A percentile compares a stretch with the other conserved stretches of the same genome.
These are phyloP conservation scores for Prunus dulcis DNA, from an alignment of 306 rosid genomes.

Conservation along the genomic window DNA sequence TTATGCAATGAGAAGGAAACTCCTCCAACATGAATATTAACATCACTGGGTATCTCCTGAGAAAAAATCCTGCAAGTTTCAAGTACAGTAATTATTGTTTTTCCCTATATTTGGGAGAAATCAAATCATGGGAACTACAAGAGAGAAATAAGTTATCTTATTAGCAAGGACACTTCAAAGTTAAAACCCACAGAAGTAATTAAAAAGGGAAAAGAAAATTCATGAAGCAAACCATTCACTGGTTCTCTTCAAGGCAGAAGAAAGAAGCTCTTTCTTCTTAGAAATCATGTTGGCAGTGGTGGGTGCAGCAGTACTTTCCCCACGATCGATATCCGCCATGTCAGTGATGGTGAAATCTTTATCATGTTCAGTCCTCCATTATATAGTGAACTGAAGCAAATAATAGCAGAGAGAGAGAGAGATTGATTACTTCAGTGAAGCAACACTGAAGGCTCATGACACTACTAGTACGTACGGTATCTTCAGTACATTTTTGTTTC, in stretches of 20 bases:
- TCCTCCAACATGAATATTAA: conserved; percentile 69
- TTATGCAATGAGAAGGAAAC: conserved; percentile 79
- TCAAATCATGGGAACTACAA: conserved; percentile 7
- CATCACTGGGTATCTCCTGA: conserved; percentile 95
- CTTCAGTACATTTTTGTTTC: conserved; percentile 32
- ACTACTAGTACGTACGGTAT: conserved; percentile 19
- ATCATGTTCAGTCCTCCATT: conserved; percentile 35
- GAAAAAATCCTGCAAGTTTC: conserved; percentile 80
- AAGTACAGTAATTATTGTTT: conserved; percentile 5
- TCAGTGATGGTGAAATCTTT: conserved; percentile 31
- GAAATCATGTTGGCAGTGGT: conserved; percentile 51
- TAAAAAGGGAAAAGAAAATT: background rate
- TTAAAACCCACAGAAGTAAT: background rate
- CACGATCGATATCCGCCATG: conserved; percentile 54
- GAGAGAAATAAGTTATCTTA: background rate
- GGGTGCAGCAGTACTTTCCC: conserved; percentile 33
- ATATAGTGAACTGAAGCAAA: conserved; percentile 32
- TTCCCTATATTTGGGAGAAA: background rate
- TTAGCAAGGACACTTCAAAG: background rate
- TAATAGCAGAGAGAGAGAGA: conserved; percentile 19
- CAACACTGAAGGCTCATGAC: background rate
- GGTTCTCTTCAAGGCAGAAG: conserved; percentile 84
- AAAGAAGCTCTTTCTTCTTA: conserved; percentile 79
- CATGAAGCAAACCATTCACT: conserved; percentile 78
- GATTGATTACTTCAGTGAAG: conserved; percentile 4